Conservation (phyloP, 441 rosid species). For the Eugenia klotzschiana region DNA sequence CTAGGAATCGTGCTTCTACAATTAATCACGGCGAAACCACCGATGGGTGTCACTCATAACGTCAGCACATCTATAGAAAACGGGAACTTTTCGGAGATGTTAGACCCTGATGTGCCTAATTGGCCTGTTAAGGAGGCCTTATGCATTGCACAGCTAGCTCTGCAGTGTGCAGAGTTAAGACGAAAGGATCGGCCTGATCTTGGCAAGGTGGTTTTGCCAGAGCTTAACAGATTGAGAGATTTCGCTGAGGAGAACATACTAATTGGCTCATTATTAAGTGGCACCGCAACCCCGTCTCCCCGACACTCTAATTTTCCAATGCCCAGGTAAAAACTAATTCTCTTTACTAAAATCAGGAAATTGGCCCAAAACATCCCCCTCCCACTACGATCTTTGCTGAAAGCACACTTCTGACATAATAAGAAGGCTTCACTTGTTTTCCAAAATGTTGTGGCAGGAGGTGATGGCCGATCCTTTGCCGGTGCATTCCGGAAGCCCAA, state of each 20-base stretch:
- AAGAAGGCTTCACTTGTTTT: not conserved
- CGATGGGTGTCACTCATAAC: conserved; percentile 32
- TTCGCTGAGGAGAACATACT: conserved; percentile 28
- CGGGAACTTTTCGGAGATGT: conserved; percentile 24
- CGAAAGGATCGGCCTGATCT: conserved; percentile 59
- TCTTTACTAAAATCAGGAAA: not conserved
- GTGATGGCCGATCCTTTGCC: conserved; percentile 17
- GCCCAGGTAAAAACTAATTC: conserved; percentile 18
- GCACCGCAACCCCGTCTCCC: conserved; percentile 10
- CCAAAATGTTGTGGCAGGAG: conserved; percentile 21
- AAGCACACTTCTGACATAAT: not conserved
- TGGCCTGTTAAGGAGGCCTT: conserved; percentile 51
- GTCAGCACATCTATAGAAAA: conserved; percentile 25
- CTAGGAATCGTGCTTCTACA: conserved; percentile 53
- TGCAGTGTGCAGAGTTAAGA: conserved; percentile 43
- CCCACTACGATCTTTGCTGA: not conserved
- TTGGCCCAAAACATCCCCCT: not conserved
- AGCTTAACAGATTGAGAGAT: conserved; percentile 30
- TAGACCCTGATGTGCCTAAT: conserved; percentile 38
- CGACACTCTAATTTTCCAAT: conserved; percentile 10
- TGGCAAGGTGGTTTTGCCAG: conserved; percentile 41
- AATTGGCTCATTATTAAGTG: conserved; percentile 9
- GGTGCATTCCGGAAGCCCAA: conserved; percentile 15
- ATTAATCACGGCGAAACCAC: conserved; percentile 39
- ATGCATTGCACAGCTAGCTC: conserved; percentile 32